phyloP scores from a whole-genome alignment of 345 rosid genomes.

The Pugionium dolabratum region DNA sequence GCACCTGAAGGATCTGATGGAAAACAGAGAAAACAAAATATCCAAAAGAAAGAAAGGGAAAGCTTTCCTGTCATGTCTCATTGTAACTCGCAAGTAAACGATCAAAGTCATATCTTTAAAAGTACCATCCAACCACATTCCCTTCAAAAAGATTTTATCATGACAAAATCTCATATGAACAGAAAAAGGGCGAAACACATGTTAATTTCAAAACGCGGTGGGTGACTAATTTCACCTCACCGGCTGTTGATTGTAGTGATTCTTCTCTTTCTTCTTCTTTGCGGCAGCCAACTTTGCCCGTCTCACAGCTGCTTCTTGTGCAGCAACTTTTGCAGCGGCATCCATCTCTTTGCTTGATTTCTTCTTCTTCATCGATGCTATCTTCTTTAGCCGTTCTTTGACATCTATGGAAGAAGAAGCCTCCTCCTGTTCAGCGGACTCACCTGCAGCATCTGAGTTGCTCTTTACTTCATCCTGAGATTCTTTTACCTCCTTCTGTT shows the following conservation, averaged over 20 bases:
- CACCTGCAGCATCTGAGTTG: conserved; percentile 39
- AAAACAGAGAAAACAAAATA: neutral
- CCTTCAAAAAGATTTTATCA: conserved; percentile 17
- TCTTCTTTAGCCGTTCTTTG: conserved; percentile 55
- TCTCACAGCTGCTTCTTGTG: conserved; percentile 75
- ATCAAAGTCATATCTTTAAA: conserved; percentile 23
- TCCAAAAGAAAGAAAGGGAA: neutral
- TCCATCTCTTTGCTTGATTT: conserved; percentile 76
- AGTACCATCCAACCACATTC: conserved; percentile 25
- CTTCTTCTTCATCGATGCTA: conserved; percentile 54
- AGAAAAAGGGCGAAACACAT: conserved; percentile 21
- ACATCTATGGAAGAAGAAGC: conserved; percentile 49
- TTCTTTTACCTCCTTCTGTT: neutral
- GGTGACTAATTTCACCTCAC: conserved; percentile 48
- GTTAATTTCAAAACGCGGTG: conserved; percentile 32
- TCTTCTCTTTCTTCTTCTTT: conserved; percentile 78
- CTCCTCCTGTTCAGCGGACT: conserved; percentile 41
- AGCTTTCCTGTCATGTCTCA: conserved; percentile 17
- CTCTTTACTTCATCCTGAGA: conserved; percentile 41
- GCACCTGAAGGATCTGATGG: neutral
- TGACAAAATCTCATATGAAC: conserved; percentile 33
- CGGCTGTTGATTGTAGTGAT: conserved; percentile 78
- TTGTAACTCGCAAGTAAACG: conserved; percentile 11
- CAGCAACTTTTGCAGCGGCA: conserved; percentile 65
- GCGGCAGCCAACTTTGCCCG: conserved; percentile 71